These are phyloP conservation scores for Fusarium graminum DNA, from an alignment of 2,329 filamentous ascomycete genomes.

Conservation along the genomic window DNA sequence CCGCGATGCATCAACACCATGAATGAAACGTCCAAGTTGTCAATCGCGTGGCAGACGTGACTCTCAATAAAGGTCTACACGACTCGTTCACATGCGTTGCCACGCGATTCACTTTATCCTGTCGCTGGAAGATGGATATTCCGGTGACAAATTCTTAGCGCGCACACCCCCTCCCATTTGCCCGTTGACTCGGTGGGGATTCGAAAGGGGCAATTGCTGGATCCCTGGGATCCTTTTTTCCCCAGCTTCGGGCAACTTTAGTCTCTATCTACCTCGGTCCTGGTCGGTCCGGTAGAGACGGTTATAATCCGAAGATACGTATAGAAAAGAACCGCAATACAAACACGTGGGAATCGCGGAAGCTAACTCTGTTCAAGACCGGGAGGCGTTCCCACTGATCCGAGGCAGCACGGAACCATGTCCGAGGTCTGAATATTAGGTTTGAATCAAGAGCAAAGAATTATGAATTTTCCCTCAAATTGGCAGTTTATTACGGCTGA, in stretches of 20 bases:
- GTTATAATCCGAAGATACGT: conserved; percentile 1
- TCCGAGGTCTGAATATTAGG: conserved; percentile 19
- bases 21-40: conserved; percentile 37
- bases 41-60: conserved; percentile 38
- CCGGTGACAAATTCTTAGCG: not conserved
- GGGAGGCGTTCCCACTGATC: conserved; percentile 15
- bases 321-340: conserved; percentile 6
- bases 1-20: conserved; percentile 22
- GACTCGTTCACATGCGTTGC: conserved; percentile 31
- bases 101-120: conserved; percentile 2
- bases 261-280: conserved; percentile 19
- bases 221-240: conserved; percentile 4
- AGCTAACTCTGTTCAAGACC: conserved; percentile 17
- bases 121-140: not conserved
- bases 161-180: conserved; percentile 27
- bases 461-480: conserved; percentile 10
- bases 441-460: conserved; percentile 5
- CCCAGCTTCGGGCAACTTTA: conserved; percentile 31
- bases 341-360: conserved; percentile 41
- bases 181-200: not conserved
- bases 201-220: conserved; percentile 18
- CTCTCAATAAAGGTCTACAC: conserved; percentile 18
- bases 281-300: conserved; percentile 20
- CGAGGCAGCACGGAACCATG: conserved; percentile 21
- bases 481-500: not conserved